A percentile compares a stretch with the other conserved stretches of the same genome.
Evolutionary conservation across 2,329 filamentous ascomycete species (phyloP).

Genomic region (Hymenoscyphus repandus): DNA sequence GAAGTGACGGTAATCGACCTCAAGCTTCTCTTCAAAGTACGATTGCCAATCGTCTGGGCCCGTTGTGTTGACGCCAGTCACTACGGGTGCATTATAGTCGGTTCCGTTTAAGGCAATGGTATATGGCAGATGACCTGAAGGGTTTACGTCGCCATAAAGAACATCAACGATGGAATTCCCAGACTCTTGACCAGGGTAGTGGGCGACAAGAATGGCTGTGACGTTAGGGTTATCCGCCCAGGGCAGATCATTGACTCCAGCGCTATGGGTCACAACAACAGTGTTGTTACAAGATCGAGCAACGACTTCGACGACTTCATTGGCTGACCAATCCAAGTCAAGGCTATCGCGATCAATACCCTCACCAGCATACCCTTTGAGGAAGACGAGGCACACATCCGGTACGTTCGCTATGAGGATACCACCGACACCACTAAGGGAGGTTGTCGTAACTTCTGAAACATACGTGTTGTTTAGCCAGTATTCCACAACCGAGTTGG

Average conservation of each 20-base stretch:
- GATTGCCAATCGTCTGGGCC: not conserved
- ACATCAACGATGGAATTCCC: constrained; percentile 68
- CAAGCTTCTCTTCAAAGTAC: not conserved
- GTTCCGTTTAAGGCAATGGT: constrained; percentile 60
- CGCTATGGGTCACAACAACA: constrained; percentile 59
- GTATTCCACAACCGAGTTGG: not conserved
- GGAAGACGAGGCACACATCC: constrained; percentile 63
- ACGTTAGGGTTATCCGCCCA: constrained; percentile 72
- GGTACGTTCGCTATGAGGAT: constrained; percentile 35
- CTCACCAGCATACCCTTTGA: constrained; percentile 57
- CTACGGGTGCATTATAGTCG: constrained; percentile 36
- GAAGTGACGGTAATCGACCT: not conserved
- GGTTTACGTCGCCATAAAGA: constrained; percentile 36
- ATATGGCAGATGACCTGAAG: constrained; percentile 76
- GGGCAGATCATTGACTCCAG: constrained; percentile 54
- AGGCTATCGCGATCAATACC: constrained; percentile 50
- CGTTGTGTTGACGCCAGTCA: not conserved
- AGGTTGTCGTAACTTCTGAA: not conserved
- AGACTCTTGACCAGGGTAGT: constrained; percentile 68
- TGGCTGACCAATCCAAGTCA: constrained; percentile 36
- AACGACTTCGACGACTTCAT: constrained; percentile 50
- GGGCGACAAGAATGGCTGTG: constrained; percentile 64
- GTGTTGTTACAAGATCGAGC: constrained; percentile 54
- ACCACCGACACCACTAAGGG: constrained; percentile 29
- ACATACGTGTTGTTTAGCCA: constrained; percentile 34